Percentiles rank a stretch among this genome's conserved stretches.
Evolutionary conservation across 371 early-diverging fungal species (phyloP).

Genomic region (Haplosporangium sp.): DNA sequence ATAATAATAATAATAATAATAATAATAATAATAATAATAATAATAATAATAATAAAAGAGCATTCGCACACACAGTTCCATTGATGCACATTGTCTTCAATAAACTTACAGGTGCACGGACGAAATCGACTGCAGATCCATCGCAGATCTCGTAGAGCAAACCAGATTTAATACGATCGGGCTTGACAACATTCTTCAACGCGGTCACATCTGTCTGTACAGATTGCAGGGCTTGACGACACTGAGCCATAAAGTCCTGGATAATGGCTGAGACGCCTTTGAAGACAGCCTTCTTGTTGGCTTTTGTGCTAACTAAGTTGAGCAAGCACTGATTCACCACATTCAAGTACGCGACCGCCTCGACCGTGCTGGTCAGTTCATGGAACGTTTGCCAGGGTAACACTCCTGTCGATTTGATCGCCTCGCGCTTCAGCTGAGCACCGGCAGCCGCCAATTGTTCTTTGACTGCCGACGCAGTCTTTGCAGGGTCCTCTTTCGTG

Average conservation of each 20-base stretch:
- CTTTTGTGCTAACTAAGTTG: constrained; percentile 43
- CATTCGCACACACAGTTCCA: no score
- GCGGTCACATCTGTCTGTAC: constrained; percentile 38
- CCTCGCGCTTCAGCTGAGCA: constrained; percentile 34
- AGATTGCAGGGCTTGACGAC: constrained; percentile 42
- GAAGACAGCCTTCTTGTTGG: constrained; percentile 46
- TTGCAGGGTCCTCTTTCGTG: constrained; percentile 42
- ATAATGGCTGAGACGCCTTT: constrained; percentile 23
- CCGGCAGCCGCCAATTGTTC: constrained; percentile 19
- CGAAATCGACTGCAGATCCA: constrained; percentile 41
- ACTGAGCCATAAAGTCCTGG: constrained; percentile 48
- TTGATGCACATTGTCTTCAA: no score
- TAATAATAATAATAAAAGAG: not conserved
- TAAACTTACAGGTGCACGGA: constrained; percentile 43
- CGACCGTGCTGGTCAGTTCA: constrained; percentile 26
- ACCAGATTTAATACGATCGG: constrained; percentile 43
- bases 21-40: no score
- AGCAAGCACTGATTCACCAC: constrained; percentile 37
- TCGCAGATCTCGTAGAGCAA: constrained; percentile 50
- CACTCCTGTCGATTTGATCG: constrained; percentile 46
- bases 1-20: no score
- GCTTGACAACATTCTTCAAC: constrained; percentile 39
- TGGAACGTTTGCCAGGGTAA: constrained; percentile 49
- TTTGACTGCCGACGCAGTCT: constrained; percentile 33
- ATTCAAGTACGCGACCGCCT: constrained; percentile 44